A percentile compares a stretch with the other conserved stretches of the same genome.
Evolutionary conservation across 2,329 filamentous ascomycete species (phyloP).

Genomic region (Colletotrichum sp.): DNA sequence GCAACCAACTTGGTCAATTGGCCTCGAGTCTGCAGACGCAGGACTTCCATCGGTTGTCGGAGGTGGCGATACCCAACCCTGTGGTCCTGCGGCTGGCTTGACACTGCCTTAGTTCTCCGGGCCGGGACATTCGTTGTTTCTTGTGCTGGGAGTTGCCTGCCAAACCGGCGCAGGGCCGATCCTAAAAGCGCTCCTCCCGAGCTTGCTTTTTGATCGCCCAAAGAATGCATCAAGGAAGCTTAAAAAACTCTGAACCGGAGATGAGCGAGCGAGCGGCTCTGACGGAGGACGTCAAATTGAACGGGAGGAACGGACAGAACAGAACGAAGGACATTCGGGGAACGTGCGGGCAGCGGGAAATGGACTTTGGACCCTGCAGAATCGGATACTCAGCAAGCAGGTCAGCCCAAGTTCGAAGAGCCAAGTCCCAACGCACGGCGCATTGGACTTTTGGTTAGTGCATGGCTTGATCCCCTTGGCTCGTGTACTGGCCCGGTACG

Average conservation of each 20-base stretch:
- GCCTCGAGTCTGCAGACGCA: background rate
- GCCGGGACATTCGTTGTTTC: background rate
- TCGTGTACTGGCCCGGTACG: constrained; percentile 6
- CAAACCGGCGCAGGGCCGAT: background rate
- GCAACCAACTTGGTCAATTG: background rate
- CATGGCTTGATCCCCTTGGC: constrained; percentile 1
- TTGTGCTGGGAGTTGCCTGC: background rate
- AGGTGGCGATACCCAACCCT: constrained; percentile 11
- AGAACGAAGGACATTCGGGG: background rate
- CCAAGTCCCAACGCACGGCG: background rate
- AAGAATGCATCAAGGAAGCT: background rate
- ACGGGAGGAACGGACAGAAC: background rate
- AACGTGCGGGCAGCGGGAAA: constrained; percentile 3
- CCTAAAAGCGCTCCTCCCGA: background rate
- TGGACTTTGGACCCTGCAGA: constrained; percentile 20
- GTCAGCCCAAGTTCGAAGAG: background rate
- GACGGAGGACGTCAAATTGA: background rate
- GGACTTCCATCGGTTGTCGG: background rate
- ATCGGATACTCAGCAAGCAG: constrained; percentile 17
- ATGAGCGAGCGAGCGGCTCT: background rate
- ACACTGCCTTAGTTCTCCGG: constrained; percentile 3
- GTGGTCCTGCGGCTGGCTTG: background rate
- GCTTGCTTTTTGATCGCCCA: background rate
- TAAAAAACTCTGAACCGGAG: background rate
- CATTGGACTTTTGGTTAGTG: background rate